These are phyloP conservation scores for Ophiocordyceps sinensis DNA, from an alignment of 2,329 filamentous ascomycete genomes.

Conservation along the genomic window DNA sequence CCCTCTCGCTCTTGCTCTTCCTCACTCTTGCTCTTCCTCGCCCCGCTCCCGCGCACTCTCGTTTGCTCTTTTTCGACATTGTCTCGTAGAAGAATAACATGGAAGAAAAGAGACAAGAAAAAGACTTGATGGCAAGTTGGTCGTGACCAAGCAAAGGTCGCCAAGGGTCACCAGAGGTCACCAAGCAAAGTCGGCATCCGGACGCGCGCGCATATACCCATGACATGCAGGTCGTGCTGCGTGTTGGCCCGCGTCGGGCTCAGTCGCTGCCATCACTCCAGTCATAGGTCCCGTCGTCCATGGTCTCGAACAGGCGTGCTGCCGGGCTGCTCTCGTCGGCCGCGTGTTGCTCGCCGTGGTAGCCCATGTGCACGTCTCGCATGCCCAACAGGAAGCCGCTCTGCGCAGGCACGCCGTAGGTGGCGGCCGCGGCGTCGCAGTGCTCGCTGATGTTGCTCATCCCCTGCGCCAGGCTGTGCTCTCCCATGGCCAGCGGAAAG, in stretches of 20 bases:
- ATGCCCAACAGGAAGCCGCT: slow-evolving; percentile 12
- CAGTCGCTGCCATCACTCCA: not conserved
- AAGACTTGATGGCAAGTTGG: not conserved
- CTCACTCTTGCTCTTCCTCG: too few relatives aligned
- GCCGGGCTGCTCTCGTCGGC: slow-evolving; percentile 1
- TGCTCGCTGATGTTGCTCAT: slow-evolving; percentile 2
- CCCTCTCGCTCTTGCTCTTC: too few relatives aligned
- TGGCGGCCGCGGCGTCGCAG: not conserved
- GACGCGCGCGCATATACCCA: not conserved
- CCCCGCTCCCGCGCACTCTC: not conserved
- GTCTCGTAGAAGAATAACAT: too few relatives aligned
- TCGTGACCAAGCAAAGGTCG: not conserved
- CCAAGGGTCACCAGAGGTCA: too few relatives aligned
- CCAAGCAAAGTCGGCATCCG: not conserved
- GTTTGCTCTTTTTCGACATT: not conserved
- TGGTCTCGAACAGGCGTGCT: not conserved
- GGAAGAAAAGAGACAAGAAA: too few relatives aligned
- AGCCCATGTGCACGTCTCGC: slow-evolving; percentile 11
- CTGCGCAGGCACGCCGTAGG: slow-evolving; percentile 8
- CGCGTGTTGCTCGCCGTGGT: not conserved
- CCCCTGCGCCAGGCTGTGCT: slow-evolving; percentile 2
- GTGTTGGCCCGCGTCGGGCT: not conserved
- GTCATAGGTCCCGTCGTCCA: not conserved
- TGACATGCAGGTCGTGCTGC: not conserved
- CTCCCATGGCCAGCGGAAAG: slow-evolving; percentile 5